phyloP scores from a whole-genome alignment of 2,329 filamentous ascomycete genomes.

The Aureobasidium lini region DNA sequence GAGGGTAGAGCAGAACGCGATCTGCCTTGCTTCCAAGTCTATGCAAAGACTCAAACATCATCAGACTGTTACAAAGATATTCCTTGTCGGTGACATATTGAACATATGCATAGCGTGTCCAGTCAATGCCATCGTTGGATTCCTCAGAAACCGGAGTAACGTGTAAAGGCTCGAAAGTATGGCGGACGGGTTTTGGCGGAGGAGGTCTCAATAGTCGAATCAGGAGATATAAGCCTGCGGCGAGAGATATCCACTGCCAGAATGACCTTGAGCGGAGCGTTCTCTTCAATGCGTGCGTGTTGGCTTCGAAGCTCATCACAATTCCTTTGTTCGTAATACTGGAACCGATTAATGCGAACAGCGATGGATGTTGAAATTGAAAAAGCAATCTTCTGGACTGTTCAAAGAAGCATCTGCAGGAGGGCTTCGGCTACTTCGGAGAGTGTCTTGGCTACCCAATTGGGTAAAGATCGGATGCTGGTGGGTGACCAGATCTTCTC shows the following conservation, averaged over 20 bases:
- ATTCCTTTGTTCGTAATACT: neutral
- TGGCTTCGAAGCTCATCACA: neutral
- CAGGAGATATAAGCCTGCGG: conserved; percentile 1
- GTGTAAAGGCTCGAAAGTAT: conserved; percentile 3
- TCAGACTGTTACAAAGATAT: conserved; percentile 37
- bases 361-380: neutral
- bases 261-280: conserved; percentile 1
- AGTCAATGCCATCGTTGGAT: conserved; percentile 21
- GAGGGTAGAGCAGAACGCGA: conserved; percentile 37
- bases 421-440: conserved; percentile 2
- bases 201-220: conserved; percentile 1
- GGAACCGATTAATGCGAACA: neutral
- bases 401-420: neutral
- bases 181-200: neutral
- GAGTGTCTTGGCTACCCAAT: neutral
- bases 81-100: conserved; percentile 36
- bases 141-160: neutral
- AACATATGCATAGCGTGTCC: conserved; percentile 35
- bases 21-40: conserved; percentile 34
- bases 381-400: neutral
- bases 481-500: too few species aligned
- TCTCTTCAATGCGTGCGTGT: neutral
- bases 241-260: conserved; percentile 11
- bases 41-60: conserved; percentile 37
- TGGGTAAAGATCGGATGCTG: neutral